These are phyloP conservation scores for Saccharomycopsis phalli DNA, from an alignment of 1,139 yeast species.

Conservation along the genomic window DNA sequence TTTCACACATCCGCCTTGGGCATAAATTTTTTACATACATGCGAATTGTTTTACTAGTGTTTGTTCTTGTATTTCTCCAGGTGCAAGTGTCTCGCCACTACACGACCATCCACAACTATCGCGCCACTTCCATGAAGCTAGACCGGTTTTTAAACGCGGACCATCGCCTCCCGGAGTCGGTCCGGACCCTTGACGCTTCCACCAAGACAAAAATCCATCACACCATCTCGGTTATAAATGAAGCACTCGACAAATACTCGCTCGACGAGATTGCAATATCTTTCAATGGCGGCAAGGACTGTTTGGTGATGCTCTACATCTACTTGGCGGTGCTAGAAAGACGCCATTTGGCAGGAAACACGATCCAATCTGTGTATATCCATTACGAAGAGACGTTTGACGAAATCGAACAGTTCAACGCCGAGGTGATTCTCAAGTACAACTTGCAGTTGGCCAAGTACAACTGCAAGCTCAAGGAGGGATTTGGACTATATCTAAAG, in stretches of 20 bases:
- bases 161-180: conserved; percentile 14
- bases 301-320: conserved; percentile 69
- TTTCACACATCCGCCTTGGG: no score
- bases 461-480: conserved; percentile 45
- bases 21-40: no score
- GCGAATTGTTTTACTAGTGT: no score
- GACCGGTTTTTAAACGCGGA: no score
- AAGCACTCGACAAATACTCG: conserved; percentile 23
- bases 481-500: conserved; percentile 51
- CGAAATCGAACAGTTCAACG: conserved; percentile 47
- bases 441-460: conserved; percentile 39
- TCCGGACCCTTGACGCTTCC: conserved; percentile 19
- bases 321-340: conserved; percentile 45
- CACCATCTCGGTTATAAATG: conserved; percentile 23
- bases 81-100: no score
- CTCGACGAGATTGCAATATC: conserved; percentile 60
- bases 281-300: conserved; percentile 88
- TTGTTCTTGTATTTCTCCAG: no score
- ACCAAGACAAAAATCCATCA: conserved; percentile 28
- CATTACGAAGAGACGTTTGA: conserved; percentile 61
- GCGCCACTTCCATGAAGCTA: no score
- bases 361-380: conserved; percentile 55
- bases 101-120: no score
- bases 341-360: conserved; percentile 21
- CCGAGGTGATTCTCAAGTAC: conserved; percentile 34